These are phyloP conservation scores for Boletus rubescentipes DNA, from an alignment of 768 basidiomycete species.

Conservation along the genomic window DNA sequence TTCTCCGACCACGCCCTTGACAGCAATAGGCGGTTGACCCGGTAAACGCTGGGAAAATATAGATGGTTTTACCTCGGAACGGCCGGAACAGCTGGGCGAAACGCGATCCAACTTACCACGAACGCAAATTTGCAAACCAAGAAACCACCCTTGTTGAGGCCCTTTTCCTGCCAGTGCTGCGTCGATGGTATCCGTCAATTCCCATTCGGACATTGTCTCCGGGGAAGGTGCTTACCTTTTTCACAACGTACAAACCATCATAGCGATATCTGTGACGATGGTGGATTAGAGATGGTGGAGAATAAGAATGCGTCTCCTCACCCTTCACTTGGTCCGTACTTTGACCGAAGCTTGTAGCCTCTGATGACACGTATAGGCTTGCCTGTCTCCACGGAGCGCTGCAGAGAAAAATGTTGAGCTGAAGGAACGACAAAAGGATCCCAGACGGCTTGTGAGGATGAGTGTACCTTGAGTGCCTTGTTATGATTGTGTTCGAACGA, in stretches of 20 bases:
- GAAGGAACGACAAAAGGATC: not conserved
- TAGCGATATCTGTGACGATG: constrained; percentile 68
- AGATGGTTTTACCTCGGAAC: not conserved
- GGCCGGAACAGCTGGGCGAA: not conserved
- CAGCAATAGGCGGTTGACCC: constrained; percentile 22
- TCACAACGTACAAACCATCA: constrained; percentile 83
- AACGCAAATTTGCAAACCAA: constrained; percentile 87
- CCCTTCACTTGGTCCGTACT: constrained; percentile 81
- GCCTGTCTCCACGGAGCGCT: constrained; percentile 77
- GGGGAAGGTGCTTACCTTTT: constrained; percentile 46
- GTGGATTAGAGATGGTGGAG: not conserved
- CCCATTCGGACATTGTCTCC: not conserved
- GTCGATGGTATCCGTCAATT: not conserved
- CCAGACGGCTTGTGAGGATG: not conserved
- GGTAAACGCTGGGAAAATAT: constrained; percentile 23
- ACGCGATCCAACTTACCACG: constrained; percentile 47
- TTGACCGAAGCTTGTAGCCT: constrained; percentile 63
- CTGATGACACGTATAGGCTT: constrained; percentile 87
- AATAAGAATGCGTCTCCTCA: constrained; percentile 25
- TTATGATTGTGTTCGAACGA: constrained; percentile 74
- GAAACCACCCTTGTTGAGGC: constrained; percentile 65
- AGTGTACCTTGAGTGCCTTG: constrained; percentile 57
- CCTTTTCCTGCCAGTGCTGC: constrained; percentile 74
- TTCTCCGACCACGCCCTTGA: constrained; percentile 19
- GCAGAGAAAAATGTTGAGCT: not conserved